Conservation (phyloP, 805 yeast genomes). For the Pichia cabralensis region DNA sequence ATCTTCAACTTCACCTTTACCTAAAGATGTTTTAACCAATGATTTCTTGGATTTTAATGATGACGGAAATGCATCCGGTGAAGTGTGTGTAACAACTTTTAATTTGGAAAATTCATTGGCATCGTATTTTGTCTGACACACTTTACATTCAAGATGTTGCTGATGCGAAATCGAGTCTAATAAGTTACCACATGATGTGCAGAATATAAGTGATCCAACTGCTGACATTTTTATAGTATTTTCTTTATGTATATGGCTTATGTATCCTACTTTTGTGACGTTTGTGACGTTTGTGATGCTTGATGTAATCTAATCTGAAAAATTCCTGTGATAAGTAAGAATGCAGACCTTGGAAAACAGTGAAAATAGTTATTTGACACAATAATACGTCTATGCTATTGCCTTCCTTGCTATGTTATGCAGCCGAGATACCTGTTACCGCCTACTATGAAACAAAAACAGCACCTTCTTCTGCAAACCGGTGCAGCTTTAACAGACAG, state of each 20-base stretch:
- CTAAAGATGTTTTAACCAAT: constrained; percentile 78
- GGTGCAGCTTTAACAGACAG: too few species aligned
- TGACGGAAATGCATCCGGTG: constrained; percentile 93
- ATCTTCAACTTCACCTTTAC: constrained; percentile 71
- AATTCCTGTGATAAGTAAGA: too few species aligned
- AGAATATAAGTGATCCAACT: constrained; percentile 91
- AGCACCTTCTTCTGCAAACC: too few species aligned
- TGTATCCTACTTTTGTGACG: too few species aligned
- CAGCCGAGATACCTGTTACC: too few species aligned
- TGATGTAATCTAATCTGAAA: too few species aligned
- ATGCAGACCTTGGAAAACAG: too few species aligned
- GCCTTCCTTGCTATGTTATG: too few species aligned
- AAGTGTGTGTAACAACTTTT: constrained; percentile 78
- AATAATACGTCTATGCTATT: too few species aligned
- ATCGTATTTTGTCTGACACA: constrained; percentile 34
- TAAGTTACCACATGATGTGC: constrained; percentile 86
- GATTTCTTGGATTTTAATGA: constrained; percentile 70
- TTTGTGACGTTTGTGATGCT: too few species aligned
- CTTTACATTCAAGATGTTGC: constrained; percentile 12
- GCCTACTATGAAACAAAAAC: too few species aligned
- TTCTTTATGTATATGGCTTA: neutral
- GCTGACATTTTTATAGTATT: constrained; percentile 55
- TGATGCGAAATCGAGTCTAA: constrained; percentile 55
- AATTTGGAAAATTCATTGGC: constrained; percentile 56
- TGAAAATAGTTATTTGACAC: too few species aligned